These are phyloP conservation scores for Exophiala dermatitidis DNA, from an alignment of 2,329 filamentous ascomycete genomes.

Conservation along the genomic window DNA sequence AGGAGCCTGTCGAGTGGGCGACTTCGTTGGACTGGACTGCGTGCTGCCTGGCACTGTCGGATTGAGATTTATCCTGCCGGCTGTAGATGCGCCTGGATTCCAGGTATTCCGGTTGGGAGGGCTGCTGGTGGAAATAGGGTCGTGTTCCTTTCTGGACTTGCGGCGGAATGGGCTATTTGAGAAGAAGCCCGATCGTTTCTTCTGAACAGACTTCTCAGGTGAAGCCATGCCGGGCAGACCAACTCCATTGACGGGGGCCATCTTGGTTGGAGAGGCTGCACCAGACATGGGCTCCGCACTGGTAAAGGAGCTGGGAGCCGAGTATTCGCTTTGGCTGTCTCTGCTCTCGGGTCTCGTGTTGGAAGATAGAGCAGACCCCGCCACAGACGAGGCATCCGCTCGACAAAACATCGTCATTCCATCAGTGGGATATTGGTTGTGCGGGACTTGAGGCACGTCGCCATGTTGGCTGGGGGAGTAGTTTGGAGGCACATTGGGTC, in stretches of 20 bases:
- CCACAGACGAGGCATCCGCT: constrained; percentile 60
- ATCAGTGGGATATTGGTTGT: constrained; percentile 89
- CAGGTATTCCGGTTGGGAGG: constrained; percentile 48
- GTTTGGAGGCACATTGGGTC: constrained; percentile 36
- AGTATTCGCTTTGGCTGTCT: constrained; percentile 85
- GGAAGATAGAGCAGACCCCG: constrained; percentile 57
- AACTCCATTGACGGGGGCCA: constrained; percentile 34
- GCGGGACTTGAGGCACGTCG: constrained; percentile 64
- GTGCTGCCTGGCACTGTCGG: constrained; percentile 29
- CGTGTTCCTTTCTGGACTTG: constrained; percentile 77
- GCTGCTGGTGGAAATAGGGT: constrained; percentile 33
- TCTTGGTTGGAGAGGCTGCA: constrained; percentile 66
- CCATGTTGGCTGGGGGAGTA: constrained; percentile 55
- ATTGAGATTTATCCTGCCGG: constrained; percentile 23
- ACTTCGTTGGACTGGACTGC: constrained; percentile 40
- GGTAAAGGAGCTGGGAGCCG: constrained; percentile 79
- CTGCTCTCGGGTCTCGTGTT: constrained; percentile 71
- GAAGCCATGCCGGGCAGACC: constrained; percentile 43
- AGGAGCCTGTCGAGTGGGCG: constrained; percentile 31
- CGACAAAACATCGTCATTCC: constrained; percentile 97
- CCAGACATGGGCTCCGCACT: constrained; percentile 73
- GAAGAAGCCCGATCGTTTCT: constrained; percentile 79
- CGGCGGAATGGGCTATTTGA: constrained; percentile 86
- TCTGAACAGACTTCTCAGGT: constrained; percentile 58
- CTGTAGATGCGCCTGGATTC: constrained; percentile 34